Percentiles rank a stretch among this genome's conserved stretches.
Evolutionary conservation across 805 yeast species (phyloP).

Genomic region (Saccharomyces kudriavzevii): DNA sequence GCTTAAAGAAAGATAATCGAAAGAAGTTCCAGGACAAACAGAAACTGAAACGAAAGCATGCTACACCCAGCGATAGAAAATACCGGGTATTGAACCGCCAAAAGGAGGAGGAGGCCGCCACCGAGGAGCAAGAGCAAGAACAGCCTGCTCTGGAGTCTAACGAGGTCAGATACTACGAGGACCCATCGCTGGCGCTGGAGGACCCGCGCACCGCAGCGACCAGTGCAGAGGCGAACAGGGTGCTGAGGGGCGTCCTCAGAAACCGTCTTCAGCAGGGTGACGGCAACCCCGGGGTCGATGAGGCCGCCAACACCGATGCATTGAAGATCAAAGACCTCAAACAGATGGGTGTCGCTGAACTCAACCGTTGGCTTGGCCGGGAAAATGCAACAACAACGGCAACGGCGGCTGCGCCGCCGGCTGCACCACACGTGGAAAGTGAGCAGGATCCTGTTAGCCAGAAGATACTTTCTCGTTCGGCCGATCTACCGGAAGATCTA

Average conservation of each 20-base stretch:
- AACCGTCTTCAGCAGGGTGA: slow-evolving; percentile 2
- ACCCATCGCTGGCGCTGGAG: slow-evolving; percentile 9
- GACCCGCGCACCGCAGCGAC: slow-evolving; percentile 5
- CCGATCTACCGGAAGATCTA: slow-evolving; percentile 16
- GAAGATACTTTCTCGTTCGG: neutral
- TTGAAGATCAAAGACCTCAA: slow-evolving; percentile 16
- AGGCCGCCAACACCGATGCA: neutral
- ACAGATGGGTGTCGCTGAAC: slow-evolving; percentile 13
- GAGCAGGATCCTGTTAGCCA: neutral
- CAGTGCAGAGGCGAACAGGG: slow-evolving; percentile 9
- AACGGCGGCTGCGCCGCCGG: neutral
- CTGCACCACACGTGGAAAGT: neutral
- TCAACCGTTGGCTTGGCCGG: slow-evolving; percentile 14
- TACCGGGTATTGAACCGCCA: slow-evolving; percentile 22
- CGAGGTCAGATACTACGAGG: slow-evolving; percentile 19
- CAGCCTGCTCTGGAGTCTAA: slow-evolving; percentile 4
- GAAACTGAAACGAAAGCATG: slow-evolving; percentile 33
- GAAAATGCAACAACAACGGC: neutral
- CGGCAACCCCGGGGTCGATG: neutral
- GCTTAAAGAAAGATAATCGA: slow-evolving; percentile 34
- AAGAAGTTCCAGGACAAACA: slow-evolving; percentile 37
- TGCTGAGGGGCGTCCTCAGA: slow-evolving; percentile 8
- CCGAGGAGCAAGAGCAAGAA: slow-evolving; percentile 10
- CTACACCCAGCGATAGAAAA: slow-evolving; percentile 32
- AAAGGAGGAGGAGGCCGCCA: slow-evolving; percentile 15